Conservation (phyloP, 805 yeast genomes). For the Zygotorulaspora chibaensis region DNA sequence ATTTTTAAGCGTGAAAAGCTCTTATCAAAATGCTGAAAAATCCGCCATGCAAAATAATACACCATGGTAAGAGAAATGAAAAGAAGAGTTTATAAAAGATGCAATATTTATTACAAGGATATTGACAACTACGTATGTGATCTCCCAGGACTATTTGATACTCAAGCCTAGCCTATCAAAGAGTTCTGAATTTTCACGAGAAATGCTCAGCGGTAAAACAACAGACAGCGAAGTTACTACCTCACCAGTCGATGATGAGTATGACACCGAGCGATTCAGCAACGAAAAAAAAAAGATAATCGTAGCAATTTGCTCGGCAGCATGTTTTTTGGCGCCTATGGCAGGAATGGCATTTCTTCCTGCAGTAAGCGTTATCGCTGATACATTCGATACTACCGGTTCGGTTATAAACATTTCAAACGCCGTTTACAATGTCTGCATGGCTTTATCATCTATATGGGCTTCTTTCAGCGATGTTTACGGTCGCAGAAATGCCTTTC, state of each 20-base stretch:
- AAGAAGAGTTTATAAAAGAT: background rate
- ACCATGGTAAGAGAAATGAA: background rate
- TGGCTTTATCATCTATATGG: conserved; percentile 48
- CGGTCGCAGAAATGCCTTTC: conserved; percentile 45
- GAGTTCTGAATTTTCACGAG: background rate
- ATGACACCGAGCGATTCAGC: background rate
- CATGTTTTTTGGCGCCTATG: conserved; percentile 45
- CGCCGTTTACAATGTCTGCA: conserved; percentile 47
- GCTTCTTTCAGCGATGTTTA: conserved; percentile 51
- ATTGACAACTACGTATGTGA: too few relatives aligned
- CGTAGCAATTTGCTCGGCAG: conserved; percentile 35
- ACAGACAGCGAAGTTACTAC: conserved; percentile 1
- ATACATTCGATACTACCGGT: conserved; percentile 43
- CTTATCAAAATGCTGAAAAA: background rate
- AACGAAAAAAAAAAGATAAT: conserved; percentile 26
- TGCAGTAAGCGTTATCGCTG: conserved; percentile 48
- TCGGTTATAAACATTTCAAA: conserved; percentile 46
- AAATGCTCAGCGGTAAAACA: conserved; percentile 1
- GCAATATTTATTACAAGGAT: background rate
- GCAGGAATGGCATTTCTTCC: conserved; percentile 46
- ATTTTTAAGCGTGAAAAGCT: background rate
- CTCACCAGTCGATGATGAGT: background rate
- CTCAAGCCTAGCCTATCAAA: background rate
- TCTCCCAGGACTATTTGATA: too few relatives aligned
- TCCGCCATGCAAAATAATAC: background rate